phyloP scores from a whole-genome alignment of 352 stramenopile species.

The Phytophthora tubulina region DNA sequence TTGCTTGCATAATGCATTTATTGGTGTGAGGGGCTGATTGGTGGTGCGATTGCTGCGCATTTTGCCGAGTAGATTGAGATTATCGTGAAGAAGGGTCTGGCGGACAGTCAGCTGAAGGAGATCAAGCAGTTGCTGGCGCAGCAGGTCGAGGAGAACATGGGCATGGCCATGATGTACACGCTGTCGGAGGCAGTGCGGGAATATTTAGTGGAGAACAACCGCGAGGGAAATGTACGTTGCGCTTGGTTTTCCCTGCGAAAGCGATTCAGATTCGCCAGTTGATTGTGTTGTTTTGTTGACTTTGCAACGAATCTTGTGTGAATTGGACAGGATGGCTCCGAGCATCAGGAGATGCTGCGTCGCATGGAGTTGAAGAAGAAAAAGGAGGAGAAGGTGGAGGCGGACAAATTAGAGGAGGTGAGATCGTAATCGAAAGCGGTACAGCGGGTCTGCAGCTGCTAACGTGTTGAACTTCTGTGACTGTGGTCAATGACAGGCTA shows the following conservation, averaged over 20 bases:
- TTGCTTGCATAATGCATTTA: not conserved
- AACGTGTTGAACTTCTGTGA: constrained; percentile 4
- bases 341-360: constrained; percentile 91
- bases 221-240: constrained; percentile 76
- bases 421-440: constrained; percentile 1
- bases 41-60: not conserved
- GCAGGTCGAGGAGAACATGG: constrained; percentile 83
- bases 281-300: not conserved
- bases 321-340: constrained; percentile 74
- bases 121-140: constrained; percentile 68
- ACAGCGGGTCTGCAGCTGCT: constrained; percentile 16
- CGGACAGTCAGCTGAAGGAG: constrained; percentile 83
- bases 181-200: constrained; percentile 84
- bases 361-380: constrained; percentile 86
- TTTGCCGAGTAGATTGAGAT: constrained; percentile 62
- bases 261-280: not conserved
- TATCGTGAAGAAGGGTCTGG: constrained; percentile 81
- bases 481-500: constrained; percentile 34
- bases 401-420: constrained; percentile 57
- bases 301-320: constrained; percentile 21
- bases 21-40: not conserved
- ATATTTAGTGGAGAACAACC: constrained; percentile 91
- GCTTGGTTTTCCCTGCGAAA: not conserved
- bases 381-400: constrained; percentile 76
- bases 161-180: constrained; percentile 91